A percentile compares a stretch with the other conserved stretches of the same genome.
Evolutionary conservation across 345 rosid genomes (phyloP).

Genomic region (Eutrema japonicum): DNA sequence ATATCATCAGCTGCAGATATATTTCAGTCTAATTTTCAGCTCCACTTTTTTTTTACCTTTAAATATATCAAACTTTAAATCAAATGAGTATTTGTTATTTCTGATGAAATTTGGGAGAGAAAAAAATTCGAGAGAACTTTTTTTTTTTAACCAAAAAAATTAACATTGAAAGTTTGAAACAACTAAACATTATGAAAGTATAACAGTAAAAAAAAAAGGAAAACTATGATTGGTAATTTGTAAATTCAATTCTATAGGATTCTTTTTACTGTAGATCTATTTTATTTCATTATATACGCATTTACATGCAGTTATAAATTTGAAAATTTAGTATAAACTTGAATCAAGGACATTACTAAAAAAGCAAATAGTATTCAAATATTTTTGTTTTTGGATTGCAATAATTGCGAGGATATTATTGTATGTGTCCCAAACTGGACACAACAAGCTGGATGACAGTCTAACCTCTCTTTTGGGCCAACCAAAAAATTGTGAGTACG

Average conservation of each 20-base stretch:
- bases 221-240: not conserved
- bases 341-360: not conserved
- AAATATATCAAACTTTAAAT: not conserved
- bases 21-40: not conserved
- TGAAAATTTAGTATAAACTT: not conserved
- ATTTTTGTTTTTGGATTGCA: slow-evolving; percentile 1
- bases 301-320: not conserved
- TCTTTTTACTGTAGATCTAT: not conserved
- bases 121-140: no score
- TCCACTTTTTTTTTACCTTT: not conserved
- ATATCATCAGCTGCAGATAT: not conserved
- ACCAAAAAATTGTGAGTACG: not conserved
- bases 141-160: no score
- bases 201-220: not conserved
- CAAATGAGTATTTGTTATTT: no score
- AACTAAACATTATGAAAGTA: not conserved
- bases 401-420: not conserved
- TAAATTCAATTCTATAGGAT: not conserved
- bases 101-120: no score
- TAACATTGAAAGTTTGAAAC: no score
- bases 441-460: slow-evolving; percentile 14
- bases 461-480: slow-evolving; percentile 8
- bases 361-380: not conserved
- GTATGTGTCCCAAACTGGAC: slow-evolving; percentile 11
- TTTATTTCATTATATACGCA: not conserved